Base-by-base conservation (phyloP, 2,329 filamentous ascomycete species). In the Alternaria longipes region DNA sequence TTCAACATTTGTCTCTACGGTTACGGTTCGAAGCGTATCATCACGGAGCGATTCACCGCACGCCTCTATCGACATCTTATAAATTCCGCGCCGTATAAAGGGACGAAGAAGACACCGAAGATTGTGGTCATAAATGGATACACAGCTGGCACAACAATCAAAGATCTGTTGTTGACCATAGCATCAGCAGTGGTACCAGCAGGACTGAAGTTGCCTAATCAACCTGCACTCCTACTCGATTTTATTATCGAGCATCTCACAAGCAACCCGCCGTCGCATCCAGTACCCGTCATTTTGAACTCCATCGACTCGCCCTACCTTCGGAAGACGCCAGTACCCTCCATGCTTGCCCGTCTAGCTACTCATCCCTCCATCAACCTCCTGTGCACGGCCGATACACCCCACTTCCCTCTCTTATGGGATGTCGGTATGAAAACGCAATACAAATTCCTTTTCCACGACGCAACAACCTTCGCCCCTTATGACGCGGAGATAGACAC, bases 111-210 rank as follows among this genome's bases (percentile, higher is more conserved):
- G 41, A 79, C 78, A 1, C 84, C 86, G 6, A 88, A 85, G 49
- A 92, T 97, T 64, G 88, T 97, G 38, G 84, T 98, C 7, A 85
- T 97, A 63, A 98, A 98, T 78, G 95, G 94, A 38, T 96, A 97
- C 79, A 82, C 89, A 4, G 85, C 86, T 14, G 87, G 85, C 9
- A 84, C 88, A 36, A 89, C 87, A 0, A 79, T 91, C 41, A 87
- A 90, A 60, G 90, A 94, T 69, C 83, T 94, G 30, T 81, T 95
- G 36, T 84, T 83, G 20, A 91, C 89, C 8, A 80, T 98, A 22
- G 89, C 89, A 47, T 82, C 84, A 4, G 88, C 91, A 8, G 79
- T 93, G 18, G 68, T 85, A 8, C 80, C 82, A 1, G 76, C 81
- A 14, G 73, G 77, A 75, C 67, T 82, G 79, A 88, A 86, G 66